phyloP scores from a whole-genome alignment of 1,139 yeast species.

The Debaryomycetaceae sp. region DNA sequence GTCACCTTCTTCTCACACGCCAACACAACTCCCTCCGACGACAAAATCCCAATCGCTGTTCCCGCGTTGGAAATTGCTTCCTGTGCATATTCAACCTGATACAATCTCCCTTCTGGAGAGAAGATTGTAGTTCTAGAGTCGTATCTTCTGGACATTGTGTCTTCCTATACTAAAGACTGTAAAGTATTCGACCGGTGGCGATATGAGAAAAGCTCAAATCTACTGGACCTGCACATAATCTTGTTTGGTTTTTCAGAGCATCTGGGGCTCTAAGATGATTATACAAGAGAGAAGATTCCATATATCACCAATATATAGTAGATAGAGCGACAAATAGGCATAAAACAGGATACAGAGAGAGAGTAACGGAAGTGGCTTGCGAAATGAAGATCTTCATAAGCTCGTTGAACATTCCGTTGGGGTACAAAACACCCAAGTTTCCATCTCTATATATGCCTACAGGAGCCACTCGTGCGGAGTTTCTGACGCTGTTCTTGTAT shows the following conservation, averaged over 20 bases:
- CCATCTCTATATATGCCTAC: constrained; percentile 81
- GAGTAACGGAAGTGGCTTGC: background rate
- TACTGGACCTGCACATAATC: background rate
- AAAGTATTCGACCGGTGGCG: constrained; percentile 6
- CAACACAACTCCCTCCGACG: constrained; percentile 88
- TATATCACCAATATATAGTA: too few relatives aligned
- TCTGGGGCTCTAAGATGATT: too few relatives aligned
- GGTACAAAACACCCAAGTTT: constrained; percentile 73
- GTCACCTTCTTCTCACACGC: constrained; percentile 97
- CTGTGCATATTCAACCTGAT: constrained; percentile 94
- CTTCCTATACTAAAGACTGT: background rate
- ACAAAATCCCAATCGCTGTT: constrained; percentile 92
- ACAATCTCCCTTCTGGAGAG: constrained; percentile 97
- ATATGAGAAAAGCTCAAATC: background rate
- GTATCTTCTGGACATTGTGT: constrained; percentile 51
- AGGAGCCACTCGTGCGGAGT: constrained; percentile 39
- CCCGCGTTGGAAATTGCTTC: constrained; percentile 98
- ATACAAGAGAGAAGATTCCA: too few relatives aligned
- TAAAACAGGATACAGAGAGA: background rate
- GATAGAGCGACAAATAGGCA: too few relatives aligned
- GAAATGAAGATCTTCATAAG: constrained; percentile 38
- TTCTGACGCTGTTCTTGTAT: constrained; percentile 60
- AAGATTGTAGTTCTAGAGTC: constrained; percentile 98
- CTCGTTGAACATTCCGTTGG: constrained; percentile 62
- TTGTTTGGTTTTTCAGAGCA: too few relatives aligned